These are phyloP conservation scores for Sporothrix inflata DNA, from an alignment of 2,329 filamentous ascomycete species.

Conservation along the genomic window DNA sequence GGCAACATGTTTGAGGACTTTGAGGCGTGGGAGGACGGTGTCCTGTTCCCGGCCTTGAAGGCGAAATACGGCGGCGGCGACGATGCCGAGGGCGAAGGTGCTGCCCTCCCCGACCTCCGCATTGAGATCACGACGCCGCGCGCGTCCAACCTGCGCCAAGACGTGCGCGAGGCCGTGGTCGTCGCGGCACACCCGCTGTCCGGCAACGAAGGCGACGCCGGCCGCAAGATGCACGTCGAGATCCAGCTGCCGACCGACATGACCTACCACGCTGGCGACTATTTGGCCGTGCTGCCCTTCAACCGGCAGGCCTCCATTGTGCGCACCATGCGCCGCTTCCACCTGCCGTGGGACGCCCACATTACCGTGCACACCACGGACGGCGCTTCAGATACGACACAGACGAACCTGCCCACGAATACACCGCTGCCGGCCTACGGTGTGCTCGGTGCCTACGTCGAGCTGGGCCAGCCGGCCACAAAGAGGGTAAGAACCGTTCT, in stretches of 20 bases:
- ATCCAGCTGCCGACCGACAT: constrained; percentile 68
- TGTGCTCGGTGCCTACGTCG: constrained; percentile 70
- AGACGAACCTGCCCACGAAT: constrained; percentile 52
- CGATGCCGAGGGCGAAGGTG: constrained; percentile 23
- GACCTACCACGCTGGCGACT: constrained; percentile 73
- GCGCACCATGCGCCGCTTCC: constrained; percentile 65
- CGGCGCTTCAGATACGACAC: constrained; percentile 54
- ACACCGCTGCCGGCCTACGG: constrained; percentile 63
- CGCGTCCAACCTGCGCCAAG: constrained; percentile 52
- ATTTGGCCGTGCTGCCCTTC: constrained; percentile 71
- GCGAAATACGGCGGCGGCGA: constrained; percentile 42
- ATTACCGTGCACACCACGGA: constrained; percentile 60
- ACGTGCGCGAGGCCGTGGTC: constrained; percentile 57
- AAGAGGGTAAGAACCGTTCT: constrained; percentile 42
- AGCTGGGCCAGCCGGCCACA: constrained; percentile 66
- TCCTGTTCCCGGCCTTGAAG: constrained; percentile 53
- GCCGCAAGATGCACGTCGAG: constrained; percentile 66
- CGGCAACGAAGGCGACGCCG: background rate
- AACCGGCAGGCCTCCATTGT: constrained; percentile 66
- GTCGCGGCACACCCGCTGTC: constrained; percentile 56
- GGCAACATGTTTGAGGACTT: constrained; percentile 70
- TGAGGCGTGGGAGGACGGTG: constrained; percentile 67
- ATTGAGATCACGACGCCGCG: constrained; percentile 50
- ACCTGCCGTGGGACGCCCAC: constrained; percentile 68
- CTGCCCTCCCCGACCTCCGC: constrained; percentile 38